phyloP scores from a whole-genome alignment of 495 filamentous ascomycete genomes.

The Amphirosellinia nigrospora region DNA sequence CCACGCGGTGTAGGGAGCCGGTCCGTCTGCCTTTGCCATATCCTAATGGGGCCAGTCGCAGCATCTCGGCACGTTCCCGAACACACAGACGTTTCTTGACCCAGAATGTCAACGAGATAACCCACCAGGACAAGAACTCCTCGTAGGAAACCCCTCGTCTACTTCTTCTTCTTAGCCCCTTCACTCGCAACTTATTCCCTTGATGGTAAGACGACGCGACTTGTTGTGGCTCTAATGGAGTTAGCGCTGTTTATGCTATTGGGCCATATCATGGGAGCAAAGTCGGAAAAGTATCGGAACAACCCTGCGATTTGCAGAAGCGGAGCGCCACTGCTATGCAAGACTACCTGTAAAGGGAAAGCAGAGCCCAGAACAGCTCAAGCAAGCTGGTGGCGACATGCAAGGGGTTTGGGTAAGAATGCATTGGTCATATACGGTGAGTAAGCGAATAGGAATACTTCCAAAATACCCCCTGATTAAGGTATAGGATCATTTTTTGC shows the following conservation, averaged over 20 bases:
- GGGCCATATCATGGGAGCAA: not conserved
- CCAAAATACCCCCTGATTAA: constrained; percentile 7
- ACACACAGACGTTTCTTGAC: constrained; percentile 10
- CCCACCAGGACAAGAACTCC: not conserved
- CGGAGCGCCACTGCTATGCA: not conserved
- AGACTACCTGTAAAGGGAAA: not conserved
- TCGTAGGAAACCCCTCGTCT: not conserved
- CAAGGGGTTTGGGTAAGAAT: constrained; percentile 13
- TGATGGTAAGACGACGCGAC: not conserved
- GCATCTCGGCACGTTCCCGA: constrained; percentile 23
- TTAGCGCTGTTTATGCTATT: not conserved
- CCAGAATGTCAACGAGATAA: constrained; percentile 10
- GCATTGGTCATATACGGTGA: not conserved
- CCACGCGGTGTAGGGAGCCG: constrained; percentile 14
- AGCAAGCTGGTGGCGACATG: not conserved
- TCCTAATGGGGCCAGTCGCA: not conserved
- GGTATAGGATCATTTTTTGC: not conserved
- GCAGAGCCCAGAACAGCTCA: not conserved
- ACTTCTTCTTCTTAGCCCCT: not conserved
- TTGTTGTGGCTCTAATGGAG: not conserved
- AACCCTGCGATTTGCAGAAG: constrained; percentile 3
- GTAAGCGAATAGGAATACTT: constrained; percentile 2
- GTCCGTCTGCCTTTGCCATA: not conserved
- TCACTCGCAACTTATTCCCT: not conserved
- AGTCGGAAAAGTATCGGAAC: not conserved